These are phyloP conservation scores for Myrmaecium sp. DNA, from an alignment of 2,329 filamentous ascomycete species.

Conservation along the genomic window DNA sequence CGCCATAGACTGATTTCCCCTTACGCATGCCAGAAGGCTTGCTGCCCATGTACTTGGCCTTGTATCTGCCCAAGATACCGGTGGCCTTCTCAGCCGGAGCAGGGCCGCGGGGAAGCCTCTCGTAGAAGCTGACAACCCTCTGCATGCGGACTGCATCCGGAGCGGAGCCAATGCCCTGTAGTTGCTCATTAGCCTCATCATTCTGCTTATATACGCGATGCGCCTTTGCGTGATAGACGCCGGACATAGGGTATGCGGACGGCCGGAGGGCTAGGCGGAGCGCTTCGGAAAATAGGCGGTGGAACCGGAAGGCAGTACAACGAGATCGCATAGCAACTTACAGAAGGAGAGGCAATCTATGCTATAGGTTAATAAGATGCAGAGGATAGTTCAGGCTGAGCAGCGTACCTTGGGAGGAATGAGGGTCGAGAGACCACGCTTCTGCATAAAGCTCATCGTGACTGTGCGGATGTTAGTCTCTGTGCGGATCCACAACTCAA, in stretches of 20 bases:
- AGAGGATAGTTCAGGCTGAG: conserved; percentile 3
- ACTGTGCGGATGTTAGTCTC: conserved; percentile 17
- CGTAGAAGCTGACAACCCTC: conserved; percentile 96
- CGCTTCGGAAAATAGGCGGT: no score
- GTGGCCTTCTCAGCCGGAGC: conserved; percentile 69
- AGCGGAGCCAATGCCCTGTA: conserved; percentile 79
- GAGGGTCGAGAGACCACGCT: conserved; percentile 89
- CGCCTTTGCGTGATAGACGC: no score
- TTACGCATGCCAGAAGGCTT: conserved; percentile 77
- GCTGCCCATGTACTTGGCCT: conserved; percentile 80
- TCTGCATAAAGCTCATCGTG: conserved; percentile 86
- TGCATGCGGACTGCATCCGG: conserved; percentile 97
- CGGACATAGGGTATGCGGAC: no score
- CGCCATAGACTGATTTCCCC: no score
- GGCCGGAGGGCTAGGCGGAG: no score
- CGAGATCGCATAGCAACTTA: conserved; percentile 34
- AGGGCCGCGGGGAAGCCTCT: conserved; percentile 85
- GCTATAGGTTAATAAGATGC: conserved; percentile 3
- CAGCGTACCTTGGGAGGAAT: conserved; percentile 87
- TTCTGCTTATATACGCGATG: no score
- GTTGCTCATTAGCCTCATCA: no score
- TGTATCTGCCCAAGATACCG: conserved; percentile 77
- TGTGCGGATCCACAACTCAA: no score
- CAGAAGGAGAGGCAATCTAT: conserved; percentile 69
- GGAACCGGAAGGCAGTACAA: no score